A percentile compares a stretch with the other conserved stretches of the same genome.
Evolutionary conservation across 306 rosid genomes (phyloP).

Genomic region (Vigna nakashimae): DNA sequence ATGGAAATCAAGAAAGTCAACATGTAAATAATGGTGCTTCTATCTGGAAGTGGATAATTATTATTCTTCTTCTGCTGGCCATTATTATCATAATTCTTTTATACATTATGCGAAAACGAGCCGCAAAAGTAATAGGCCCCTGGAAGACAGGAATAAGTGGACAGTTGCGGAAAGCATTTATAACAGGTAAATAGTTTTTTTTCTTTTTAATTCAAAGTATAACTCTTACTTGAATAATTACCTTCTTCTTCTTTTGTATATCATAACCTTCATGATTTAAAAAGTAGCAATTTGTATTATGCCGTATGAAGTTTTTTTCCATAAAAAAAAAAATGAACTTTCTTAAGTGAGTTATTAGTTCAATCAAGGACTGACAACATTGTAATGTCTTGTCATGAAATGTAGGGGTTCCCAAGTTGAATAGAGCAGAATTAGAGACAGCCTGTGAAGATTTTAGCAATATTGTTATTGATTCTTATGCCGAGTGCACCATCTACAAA

Average conservation of each 20-base stretch:
- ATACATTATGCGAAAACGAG: slow-evolving; percentile 71
- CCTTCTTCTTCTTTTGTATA: slow-evolving; percentile 2
- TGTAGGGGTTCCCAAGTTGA: slow-evolving; percentile 92
- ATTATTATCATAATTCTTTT: slow-evolving; percentile 51
- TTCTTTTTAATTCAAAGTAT: background rate
- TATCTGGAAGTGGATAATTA: slow-evolving; percentile 60
- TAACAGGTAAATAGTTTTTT: slow-evolving; percentile 67
- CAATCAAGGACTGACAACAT: background rate
- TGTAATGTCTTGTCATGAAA: slow-evolving; percentile 25
- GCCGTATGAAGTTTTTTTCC: too few species aligned
- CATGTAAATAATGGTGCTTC: slow-evolving; percentile 30
- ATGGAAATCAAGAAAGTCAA: slow-evolving; percentile 32
- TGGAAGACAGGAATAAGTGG: slow-evolving; percentile 97
- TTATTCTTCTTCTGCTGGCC: slow-evolving; percentile 49
- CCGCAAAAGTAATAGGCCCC: slow-evolving; percentile 74
- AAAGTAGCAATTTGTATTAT: background rate
- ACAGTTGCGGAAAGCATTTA: slow-evolving; percentile 90
- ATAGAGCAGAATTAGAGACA: slow-evolving; percentile 75
- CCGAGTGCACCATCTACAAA: slow-evolving; percentile 67
- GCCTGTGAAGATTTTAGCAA: slow-evolving; percentile 99
- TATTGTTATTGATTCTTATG: slow-evolving; percentile 57
- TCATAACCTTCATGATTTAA: background rate
- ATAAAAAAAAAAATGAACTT: background rate
- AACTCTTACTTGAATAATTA: background rate
- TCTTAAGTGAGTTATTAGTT: background rate